Evolutionary conservation across 495 filamentous ascomycete species (phyloP).

Genomic region (Penicillium taxi): DNA sequence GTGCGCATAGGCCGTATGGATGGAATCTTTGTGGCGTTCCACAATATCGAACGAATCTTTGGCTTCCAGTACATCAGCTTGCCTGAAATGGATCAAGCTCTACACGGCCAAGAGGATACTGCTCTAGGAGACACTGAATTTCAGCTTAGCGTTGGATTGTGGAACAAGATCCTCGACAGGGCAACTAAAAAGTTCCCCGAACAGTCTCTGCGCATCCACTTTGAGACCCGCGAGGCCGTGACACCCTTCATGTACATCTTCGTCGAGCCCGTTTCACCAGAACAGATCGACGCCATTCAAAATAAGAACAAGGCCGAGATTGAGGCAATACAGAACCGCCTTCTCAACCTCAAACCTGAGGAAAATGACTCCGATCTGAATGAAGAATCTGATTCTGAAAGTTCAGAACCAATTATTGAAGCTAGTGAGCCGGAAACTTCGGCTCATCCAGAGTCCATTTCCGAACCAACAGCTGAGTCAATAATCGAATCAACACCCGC

Average conservation of each 20-base stretch:
- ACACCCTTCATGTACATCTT: constrained; percentile 80
- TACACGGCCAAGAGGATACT: constrained; percentile 65
- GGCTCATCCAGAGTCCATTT: too few species aligned
- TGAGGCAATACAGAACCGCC: constrained; percentile 57
- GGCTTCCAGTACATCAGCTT: constrained; percentile 92
- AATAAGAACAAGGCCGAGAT: constrained; percentile 49
- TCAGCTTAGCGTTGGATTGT: constrained; percentile 62
- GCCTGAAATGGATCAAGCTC: constrained; percentile 72
- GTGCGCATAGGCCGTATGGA: constrained; percentile 97
- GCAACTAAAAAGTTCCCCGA: constrained; percentile 63
- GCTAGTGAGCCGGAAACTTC: constrained; percentile 1
- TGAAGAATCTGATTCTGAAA: background rate
- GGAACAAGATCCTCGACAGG: constrained; percentile 69
- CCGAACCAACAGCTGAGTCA: too few species aligned
- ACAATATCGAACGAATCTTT: constrained; percentile 92
- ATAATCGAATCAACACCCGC: too few species aligned
- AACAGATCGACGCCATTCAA: constrained; percentile 68
- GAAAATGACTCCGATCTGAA: constrained; percentile 18
- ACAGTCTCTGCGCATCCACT: constrained; percentile 70
- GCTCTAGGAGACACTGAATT: constrained; percentile 82
- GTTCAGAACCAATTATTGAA: too few species aligned
- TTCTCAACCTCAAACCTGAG: constrained; percentile 33
- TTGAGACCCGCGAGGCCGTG: constrained; percentile 62
- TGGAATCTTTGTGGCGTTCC: constrained; percentile 95
- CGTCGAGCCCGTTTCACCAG: constrained; percentile 70